Evolutionary conservation across 192 early-diverging fungal species (phyloP).

Genomic region (Coemansia sp.): DNA sequence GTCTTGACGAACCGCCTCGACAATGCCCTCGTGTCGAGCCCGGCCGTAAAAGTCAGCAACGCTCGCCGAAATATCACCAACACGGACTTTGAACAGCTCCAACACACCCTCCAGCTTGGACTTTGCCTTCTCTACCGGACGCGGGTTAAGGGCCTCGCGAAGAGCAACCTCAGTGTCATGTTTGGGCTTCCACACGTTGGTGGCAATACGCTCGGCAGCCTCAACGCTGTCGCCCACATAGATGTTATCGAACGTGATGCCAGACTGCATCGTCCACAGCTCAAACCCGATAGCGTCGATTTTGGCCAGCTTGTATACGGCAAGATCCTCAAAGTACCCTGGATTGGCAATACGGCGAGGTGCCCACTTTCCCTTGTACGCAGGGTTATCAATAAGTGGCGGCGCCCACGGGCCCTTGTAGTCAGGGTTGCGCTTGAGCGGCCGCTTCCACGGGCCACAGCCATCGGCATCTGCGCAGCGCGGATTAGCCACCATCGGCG

Average conservation of each 20-base stretch:
- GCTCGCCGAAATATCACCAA: conserved; percentile 32
- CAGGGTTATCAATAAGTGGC: conserved; percentile 85
- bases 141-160: conserved; percentile 30
- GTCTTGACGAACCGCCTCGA: conserved; percentile 32
- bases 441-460: conserved; percentile 81
- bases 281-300: conserved; percentile 87
- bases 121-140: conserved; percentile 12
- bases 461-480: conserved; percentile 68
- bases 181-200: conserved; percentile 80
- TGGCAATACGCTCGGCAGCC: conserved; percentile 69
- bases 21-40: conserved; percentile 16
- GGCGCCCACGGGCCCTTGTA: conserved; percentile 90
- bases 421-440: conserved; percentile 79
- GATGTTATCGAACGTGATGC: conserved; percentile 89
- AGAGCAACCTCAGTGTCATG: conserved; percentile 62
- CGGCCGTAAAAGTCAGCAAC: conserved; percentile 24
- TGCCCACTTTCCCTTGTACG: conserved; percentile 89
- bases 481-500: conserved; percentile 76
- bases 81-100: conserved; percentile 26
- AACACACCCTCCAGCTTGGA: conserved; percentile 20
- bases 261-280: conserved; percentile 90
- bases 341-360: conserved; percentile 86
- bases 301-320: conserved; percentile 73
- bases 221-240: conserved; percentile 74
- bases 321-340: conserved; percentile 76